A percentile compares a stretch with the other conserved stretches of the same genome.
Conservation (phyloP, 2,329 filamentous ascomycete genomes). For the Colletotrichum graminicola region DNA sequence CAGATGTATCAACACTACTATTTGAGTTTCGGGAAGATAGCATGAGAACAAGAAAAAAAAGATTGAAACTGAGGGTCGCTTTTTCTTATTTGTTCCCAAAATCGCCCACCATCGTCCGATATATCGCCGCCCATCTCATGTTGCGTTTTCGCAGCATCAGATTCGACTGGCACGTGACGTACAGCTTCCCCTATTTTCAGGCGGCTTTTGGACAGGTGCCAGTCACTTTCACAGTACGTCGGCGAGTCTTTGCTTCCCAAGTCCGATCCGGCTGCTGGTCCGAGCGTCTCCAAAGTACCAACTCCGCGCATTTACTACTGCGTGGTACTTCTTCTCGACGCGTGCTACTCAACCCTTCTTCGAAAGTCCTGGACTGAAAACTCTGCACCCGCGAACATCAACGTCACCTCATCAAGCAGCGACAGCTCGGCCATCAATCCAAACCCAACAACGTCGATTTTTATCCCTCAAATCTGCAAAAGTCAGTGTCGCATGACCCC, state of each 20-base stretch:
- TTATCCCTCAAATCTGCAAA: constrained; percentile 67
- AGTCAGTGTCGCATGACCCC: constrained; percentile 65
- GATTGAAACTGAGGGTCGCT: neutral
- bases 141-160: neutral
- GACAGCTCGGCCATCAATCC: constrained; percentile 67
- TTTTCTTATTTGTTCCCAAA: neutral
- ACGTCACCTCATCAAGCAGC: constrained; percentile 67
- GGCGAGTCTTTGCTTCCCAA: constrained; percentile 36
- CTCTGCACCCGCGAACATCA: constrained; percentile 67
- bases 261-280: constrained; percentile 35
- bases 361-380: constrained; percentile 54
- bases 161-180: constrained; percentile 37
- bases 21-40: constrained; percentile 33
- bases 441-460: constrained; percentile 62
- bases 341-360: neutral
- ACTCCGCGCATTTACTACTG: constrained; percentile 18
- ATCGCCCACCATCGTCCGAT: neutral
- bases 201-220: constrained; percentile 28
- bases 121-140: neutral
- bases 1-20: constrained; percentile 29
- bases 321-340: constrained; percentile 33
- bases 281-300: constrained; percentile 39
- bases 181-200: constrained; percentile 32
- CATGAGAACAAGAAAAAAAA: neutral
- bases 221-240: constrained; percentile 18